Conservation (phyloP, 345 rosid species). For the Salix brachista region DNA sequence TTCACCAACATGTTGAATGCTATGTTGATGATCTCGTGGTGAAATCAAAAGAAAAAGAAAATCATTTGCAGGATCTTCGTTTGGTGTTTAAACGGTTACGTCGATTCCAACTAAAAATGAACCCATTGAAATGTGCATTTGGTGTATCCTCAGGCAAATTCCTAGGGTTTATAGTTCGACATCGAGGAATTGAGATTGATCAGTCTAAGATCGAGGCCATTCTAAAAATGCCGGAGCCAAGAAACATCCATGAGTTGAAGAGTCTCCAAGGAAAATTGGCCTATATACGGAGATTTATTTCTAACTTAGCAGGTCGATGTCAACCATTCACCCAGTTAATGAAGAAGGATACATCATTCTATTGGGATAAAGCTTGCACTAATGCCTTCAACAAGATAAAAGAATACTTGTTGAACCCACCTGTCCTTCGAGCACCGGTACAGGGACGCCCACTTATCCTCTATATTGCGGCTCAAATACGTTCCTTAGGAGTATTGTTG, state of each 20-base stretch:
- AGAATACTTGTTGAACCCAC: not conserved
- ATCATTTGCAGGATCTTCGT: not conserved
- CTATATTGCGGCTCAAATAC: not conserved
- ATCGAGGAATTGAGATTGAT: slow-evolving; percentile 10
- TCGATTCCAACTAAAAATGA: not conserved
- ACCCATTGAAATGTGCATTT: not conserved
- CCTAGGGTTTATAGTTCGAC: not conserved
- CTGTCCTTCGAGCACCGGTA: not conserved
- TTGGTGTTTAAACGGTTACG: not conserved
- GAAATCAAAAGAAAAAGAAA: not conserved
- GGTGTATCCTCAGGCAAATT: slow-evolving; percentile 1
- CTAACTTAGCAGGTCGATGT: too few species aligned
- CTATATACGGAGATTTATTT: too few species aligned
- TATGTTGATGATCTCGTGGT: slow-evolving; percentile 6
- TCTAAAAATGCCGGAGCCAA: not conserved
- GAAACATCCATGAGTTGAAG: not conserved
- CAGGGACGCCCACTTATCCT: not conserved
- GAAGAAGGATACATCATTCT: not conserved
- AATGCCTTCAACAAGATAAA: too few species aligned
- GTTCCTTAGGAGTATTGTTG: not conserved
- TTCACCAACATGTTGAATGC: slow-evolving; percentile 1
- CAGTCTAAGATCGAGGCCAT: slow-evolving; percentile 5
- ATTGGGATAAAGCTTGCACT: not conserved
- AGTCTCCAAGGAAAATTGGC: not conserved
- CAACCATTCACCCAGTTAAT: too few species aligned